A percentile compares a stretch with the other conserved stretches of the same genome.
These are phyloP conservation scores for Cryptococcus sp. DNA, from an alignment of 1,284 basidiomycete species.

Conservation along the genomic window DNA sequence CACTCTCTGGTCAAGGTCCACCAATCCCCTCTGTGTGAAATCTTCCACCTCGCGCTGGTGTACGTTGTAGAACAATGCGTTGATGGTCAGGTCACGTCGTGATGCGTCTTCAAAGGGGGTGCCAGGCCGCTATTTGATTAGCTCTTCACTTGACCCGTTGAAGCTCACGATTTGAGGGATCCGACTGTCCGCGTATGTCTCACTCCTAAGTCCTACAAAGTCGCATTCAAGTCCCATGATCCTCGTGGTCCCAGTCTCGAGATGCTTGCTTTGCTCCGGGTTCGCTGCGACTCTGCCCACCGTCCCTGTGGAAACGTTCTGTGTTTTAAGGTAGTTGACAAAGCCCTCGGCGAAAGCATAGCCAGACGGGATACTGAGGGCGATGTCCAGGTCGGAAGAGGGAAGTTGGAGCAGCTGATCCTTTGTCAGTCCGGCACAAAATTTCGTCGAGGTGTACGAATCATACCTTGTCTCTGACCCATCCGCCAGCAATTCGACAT, in stretches of 20 bases:
- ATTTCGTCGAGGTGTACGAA: background rate
- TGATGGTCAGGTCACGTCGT: constrained; percentile 92
- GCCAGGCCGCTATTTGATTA: constrained; percentile 70
- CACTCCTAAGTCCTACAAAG: constrained; percentile 90
- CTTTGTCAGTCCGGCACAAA: background rate
- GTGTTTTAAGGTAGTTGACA: constrained; percentile 64
- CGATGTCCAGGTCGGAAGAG: constrained; percentile 93
- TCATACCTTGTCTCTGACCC: constrained; percentile 94
- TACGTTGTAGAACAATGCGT: constrained; percentile 94
- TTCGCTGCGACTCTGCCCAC: constrained; percentile 85
- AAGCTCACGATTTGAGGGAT: constrained; percentile 82
- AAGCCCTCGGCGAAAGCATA: constrained; percentile 83
- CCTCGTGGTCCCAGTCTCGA: constrained; percentile 91
- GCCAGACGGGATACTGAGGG: constrained; percentile 86
- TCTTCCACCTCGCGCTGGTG: constrained; percentile 89
- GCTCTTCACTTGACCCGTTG: background rate
- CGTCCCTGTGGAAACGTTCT: constrained; percentile 62
- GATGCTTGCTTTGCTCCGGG: constrained; percentile 96
- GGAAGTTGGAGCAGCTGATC: constrained; percentile 76
- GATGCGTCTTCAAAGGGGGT: constrained; percentile 90
- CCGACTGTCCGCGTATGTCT: constrained; percentile 86
- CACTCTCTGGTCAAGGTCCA: constrained; percentile 75
- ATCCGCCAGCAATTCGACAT: constrained; percentile 90
- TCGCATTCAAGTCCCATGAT: constrained; percentile 85
- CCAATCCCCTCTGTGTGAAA: constrained; percentile 78